These are phyloP conservation scores for Massarina eburnea DNA, from an alignment of 2,329 filamentous ascomycete species.

Conservation along the genomic window DNA sequence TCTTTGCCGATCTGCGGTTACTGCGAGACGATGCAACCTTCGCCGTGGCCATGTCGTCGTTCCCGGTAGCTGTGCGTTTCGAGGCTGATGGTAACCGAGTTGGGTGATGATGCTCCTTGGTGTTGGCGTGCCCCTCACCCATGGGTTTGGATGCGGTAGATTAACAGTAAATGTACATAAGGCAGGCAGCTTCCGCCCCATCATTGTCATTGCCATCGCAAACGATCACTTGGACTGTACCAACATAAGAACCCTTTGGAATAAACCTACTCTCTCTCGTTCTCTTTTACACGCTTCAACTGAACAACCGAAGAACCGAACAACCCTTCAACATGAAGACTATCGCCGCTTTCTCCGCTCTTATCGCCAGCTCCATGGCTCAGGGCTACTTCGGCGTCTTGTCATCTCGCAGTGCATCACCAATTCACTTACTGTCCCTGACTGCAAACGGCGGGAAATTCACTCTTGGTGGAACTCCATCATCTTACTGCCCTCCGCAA, in stretches of 20 bases:
- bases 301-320: slow-evolving; percentile 4
- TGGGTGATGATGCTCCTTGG: background rate
- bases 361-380: slow-evolving; percentile 28
- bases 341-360: slow-evolving; percentile 27
- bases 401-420: slow-evolving; percentile 49
- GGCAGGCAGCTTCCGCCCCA: too few relatives aligned
- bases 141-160: too few relatives aligned
- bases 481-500: slow-evolving; percentile 53
- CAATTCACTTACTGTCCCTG: slow-evolving; percentile 52
- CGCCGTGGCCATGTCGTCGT: background rate
- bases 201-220: too few relatives aligned
- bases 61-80: too few relatives aligned
- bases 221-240: too few relatives aligned
- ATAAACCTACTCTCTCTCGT: too few relatives aligned
- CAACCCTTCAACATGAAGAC: slow-evolving; percentile 38
- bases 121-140: background rate
- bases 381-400: slow-evolving; percentile 47
- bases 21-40: background rate
- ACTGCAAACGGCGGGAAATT: slow-evolving; percentile 54
- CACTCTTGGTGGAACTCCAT: slow-evolving; percentile 51
- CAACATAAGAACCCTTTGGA: too few relatives aligned
- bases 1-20: too few relatives aligned
- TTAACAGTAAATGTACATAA: too few relatives aligned
- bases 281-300: slow-evolving; percentile 16
- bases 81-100: background rate